Conservation (phyloP, 805 yeast genomes). For the Saccharomycopsis lassenensis region DNA sequence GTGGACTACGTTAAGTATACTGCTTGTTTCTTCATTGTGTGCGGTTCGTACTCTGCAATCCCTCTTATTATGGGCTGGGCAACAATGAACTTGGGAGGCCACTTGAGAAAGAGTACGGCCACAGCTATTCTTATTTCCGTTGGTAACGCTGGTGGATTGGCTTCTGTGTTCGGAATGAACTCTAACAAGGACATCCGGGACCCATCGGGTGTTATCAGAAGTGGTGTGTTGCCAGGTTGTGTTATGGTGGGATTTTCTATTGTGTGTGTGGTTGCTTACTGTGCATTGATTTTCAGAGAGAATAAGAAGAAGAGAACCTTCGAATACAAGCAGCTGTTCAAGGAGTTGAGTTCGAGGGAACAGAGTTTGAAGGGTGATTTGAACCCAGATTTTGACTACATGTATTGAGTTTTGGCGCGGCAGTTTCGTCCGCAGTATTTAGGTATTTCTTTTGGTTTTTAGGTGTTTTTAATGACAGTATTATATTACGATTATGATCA, state of each 20-base stretch:
- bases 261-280: constrained; percentile 26
- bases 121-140: constrained; percentile 56
- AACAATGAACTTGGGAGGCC: constrained; percentile 52
- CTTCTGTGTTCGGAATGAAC: constrained; percentile 33
- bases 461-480: too few relatives aligned
- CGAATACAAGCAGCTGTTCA: constrained; percentile 10
- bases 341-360: constrained; percentile 10
- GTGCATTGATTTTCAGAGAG: constrained; percentile 23
- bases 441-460: too few relatives aligned
- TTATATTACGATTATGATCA: too few relatives aligned
- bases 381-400: constrained; percentile 14
- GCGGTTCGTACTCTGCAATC: constrained; percentile 53
- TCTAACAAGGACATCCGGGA: constrained; percentile 14
- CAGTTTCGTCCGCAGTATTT: too few relatives aligned
- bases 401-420: constrained; percentile 6
- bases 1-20: constrained; percentile 37
- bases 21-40: constrained; percentile 48
- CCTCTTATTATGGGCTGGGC: constrained; percentile 60
- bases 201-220: constrained; percentile 19
- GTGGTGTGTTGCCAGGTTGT: constrained; percentile 41
- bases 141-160: constrained; percentile 53
- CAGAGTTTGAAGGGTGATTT: constrained; percentile 11
- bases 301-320: constrained; percentile 22
- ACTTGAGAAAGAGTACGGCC: constrained; percentile 45
- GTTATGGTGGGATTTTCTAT: constrained; percentile 37